These are phyloP conservation scores for Puya raimondii DNA, from an alignment of 176 grass and related monocot species.

Conservation along the genomic window DNA sequence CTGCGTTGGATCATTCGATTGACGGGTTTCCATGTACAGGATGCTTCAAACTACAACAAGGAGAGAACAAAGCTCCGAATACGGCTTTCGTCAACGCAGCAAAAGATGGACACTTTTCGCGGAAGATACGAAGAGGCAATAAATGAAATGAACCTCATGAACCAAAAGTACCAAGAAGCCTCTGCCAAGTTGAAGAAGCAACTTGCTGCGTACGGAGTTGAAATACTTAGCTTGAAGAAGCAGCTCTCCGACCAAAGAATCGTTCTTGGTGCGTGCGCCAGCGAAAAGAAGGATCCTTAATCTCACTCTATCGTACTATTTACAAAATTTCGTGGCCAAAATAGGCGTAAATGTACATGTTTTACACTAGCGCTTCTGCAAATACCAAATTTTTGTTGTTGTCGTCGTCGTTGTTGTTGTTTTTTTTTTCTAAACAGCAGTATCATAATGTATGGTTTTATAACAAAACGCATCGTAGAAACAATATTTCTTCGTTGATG, in stretches of 20 bases:
- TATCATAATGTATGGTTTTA: no score
- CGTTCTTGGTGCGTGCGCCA: neutral
- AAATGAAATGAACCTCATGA: constrained; percentile 48
- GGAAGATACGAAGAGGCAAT: constrained; percentile 32
- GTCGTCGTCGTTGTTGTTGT: no score
- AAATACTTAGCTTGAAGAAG: constrained; percentile 69
- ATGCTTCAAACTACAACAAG: constrained; percentile 35
- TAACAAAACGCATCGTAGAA: no score
- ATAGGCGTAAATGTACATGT: no score
- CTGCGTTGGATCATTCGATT: neutral
- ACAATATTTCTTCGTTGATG: no score
- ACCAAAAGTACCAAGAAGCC: constrained; percentile 50
- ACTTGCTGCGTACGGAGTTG: constrained; percentile 30
- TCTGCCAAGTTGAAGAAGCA: constrained; percentile 54
- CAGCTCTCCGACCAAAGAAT: constrained; percentile 20
- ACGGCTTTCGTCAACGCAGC: constrained; percentile 28
- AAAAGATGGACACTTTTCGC: constrained; percentile 46
- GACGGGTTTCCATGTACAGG: constrained; percentile 30
- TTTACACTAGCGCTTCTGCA: no score
- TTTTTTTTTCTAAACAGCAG: no score
- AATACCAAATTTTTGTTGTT: no score
- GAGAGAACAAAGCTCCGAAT: constrained; percentile 47
- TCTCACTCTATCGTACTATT: no score
- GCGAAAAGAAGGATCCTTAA: neutral
- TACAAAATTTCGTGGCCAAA: no score